phyloP scores from a whole-genome alignment of 148 eudicot genomes.

The Fagopyrum esculentum region DNA sequence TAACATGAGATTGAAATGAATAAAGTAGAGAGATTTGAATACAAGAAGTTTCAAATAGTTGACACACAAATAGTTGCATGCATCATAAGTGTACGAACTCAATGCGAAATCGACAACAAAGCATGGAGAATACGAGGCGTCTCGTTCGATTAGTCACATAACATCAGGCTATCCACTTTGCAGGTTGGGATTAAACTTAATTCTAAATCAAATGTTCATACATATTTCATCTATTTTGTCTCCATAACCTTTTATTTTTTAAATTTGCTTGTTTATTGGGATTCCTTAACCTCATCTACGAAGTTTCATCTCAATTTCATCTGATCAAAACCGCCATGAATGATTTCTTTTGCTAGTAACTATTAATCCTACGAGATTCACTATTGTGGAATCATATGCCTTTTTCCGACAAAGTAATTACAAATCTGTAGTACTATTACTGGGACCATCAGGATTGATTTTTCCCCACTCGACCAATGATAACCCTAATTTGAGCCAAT shows the following conservation, averaged over 20 bases:
- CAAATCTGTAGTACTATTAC: not conserved
- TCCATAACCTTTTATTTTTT: too few species aligned
- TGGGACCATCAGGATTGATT: not conserved
- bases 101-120: not conserved
- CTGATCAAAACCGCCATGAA: too few species aligned
- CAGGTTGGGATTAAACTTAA: too few species aligned
- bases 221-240: too few species aligned
- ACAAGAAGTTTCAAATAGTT: not conserved
- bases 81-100: not conserved
- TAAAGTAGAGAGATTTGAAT: too few species aligned
- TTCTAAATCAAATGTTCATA: too few species aligned
- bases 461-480: not conserved
- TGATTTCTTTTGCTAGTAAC: not conserved
- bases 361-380: not conserved
- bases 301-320: too few species aligned
- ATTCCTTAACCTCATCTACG: too few species aligned
- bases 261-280: too few species aligned
- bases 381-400: not conserved
- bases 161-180: not conserved
- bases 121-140: not conserved
- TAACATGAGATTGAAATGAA: too few species aligned
- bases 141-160: conserved; percentile 8
- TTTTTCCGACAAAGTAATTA: not conserved
- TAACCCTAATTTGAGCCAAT: not conserved
- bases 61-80: conserved; percentile 3